Percentiles rank a stretch among this genome's conserved stretches.
These are phyloP conservation scores for Leishmania tarentolae DNA, from an alignment of 208 protist species.

Conservation along the genomic window DNA sequence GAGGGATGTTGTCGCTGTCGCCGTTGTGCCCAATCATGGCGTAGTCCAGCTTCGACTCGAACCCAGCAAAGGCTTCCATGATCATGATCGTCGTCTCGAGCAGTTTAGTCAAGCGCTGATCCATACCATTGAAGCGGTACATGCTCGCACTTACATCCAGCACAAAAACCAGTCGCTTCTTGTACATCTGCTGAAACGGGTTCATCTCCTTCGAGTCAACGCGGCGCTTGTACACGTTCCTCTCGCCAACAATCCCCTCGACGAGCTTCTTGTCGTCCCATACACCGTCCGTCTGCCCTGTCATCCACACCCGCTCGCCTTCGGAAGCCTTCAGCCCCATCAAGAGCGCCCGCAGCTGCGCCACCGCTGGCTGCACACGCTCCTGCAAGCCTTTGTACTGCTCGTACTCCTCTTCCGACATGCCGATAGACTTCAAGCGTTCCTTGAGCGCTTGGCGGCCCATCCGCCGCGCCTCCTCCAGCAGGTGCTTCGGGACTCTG, in stretches of 20 bases:
- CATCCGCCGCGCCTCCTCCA: constrained; percentile 80
- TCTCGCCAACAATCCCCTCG: constrained; percentile 91
- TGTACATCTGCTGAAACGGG: constrained; percentile 63
- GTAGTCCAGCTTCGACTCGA: constrained; percentile 90
- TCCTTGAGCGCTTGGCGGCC: constrained; percentile 73
- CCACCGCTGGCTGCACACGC: constrained; percentile 57
- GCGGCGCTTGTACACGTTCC: constrained; percentile 91
- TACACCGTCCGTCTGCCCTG: constrained; percentile 87
- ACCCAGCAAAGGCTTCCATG: constrained; percentile 90
- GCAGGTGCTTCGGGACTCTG: constrained; percentile 77
- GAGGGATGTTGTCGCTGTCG: constrained; percentile 76
- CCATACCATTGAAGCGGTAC: constrained; percentile 94
- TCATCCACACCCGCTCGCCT: constrained; percentile 86
- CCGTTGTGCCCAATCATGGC: constrained; percentile 90
- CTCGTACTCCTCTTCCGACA: constrained; percentile 68
- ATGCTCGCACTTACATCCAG: constrained; percentile 93
- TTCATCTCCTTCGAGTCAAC: constrained; percentile 75
- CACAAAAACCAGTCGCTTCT: constrained; percentile 91
- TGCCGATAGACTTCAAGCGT: constrained; percentile 73
- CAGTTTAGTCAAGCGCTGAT: constrained; percentile 86
- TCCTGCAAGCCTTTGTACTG: constrained; percentile 68
- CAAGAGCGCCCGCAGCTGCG: constrained; percentile 72
- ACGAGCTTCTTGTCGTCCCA: constrained; percentile 93
- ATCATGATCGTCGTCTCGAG: constrained; percentile 91
- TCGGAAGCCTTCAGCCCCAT: constrained; percentile 81